Evolutionary conservation across 2,329 filamentous ascomycete genomes (phyloP), one percentile per base, ranked within the genome.

Genomic region (Lasiodiplodia citricola): DNA sequence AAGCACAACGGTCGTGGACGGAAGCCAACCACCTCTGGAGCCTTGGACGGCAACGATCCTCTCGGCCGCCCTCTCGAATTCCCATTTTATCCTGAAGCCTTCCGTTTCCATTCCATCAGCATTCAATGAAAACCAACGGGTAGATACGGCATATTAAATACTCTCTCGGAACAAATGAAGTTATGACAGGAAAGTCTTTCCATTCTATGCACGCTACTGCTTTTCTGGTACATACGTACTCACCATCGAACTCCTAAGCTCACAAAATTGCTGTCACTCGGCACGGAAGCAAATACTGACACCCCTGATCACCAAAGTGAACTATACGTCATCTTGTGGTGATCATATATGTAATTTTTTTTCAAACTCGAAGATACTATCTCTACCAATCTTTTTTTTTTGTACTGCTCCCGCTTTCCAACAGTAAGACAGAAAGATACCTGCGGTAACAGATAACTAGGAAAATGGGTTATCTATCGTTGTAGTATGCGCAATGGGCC

Each of bases 311-410:
- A 11, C n/a, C 10, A 21, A 21, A 47, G 18, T 28, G 51, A 10
- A 54, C 23, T 28, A 5, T 54, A 28, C 8, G 52, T 28, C 11
- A n/a, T 56, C 50, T 37, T 37, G 16, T 31, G 52, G 18, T 35
- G 55, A 41, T 21, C 44, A 25, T 58, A 13, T 8, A 41, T 25
- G 23, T 58, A 37, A n/a, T 37, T 58, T 38, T 58, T 56, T 56
- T 13, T 8, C 21, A 16, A n/a, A 23, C 23, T 31, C 25, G 14
- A 44, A 37, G 16, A 21, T 18, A 35, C 55, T 13, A 21, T 63
- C 58, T 63, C 44, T 47, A 35, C 58, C 58, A 16, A 21, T 62
- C 57, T 44, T 47, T 51, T 64, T 51, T 64, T 51, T 64, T 51
- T 64, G 28, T 21, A 38, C 38, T 28, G 28, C 57, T 47, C 38